Evolutionary conservation across 768 basidiomycete species (phyloP).

Genomic region (Fistulinella prunicolor): DNA sequence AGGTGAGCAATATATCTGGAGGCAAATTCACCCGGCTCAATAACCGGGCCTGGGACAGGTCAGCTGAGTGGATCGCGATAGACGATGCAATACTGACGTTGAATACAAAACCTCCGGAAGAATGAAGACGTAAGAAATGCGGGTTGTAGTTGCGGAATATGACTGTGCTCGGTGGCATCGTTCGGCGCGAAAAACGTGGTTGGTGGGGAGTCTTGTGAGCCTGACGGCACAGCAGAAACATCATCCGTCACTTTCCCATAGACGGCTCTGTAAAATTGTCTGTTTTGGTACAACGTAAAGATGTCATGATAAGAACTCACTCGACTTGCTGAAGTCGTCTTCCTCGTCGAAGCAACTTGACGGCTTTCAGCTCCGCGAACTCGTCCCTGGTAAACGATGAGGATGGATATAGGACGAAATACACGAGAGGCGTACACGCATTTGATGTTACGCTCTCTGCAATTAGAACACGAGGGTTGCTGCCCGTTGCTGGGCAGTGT

Average conservation of each 20-base stretch:
- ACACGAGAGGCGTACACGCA: slow-evolving; percentile 76
- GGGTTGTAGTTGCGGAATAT: slow-evolving; percentile 68
- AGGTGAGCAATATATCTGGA: slow-evolving; percentile 66
- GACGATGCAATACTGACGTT: slow-evolving; percentile 52
- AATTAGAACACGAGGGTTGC: slow-evolving; percentile 75
- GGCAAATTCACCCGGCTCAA: slow-evolving; percentile 78
- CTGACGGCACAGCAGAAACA: slow-evolving; percentile 24
- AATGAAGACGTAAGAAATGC: slow-evolving; percentile 86
- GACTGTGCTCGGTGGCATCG: slow-evolving; percentile 25
- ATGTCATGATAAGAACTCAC: slow-evolving; percentile 42
- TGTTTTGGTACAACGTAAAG: background rate
- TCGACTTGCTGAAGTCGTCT: slow-evolving; percentile 82
- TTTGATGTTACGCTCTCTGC: slow-evolving; percentile 82
- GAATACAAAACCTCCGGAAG: slow-evolving; percentile 79
- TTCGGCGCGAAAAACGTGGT: slow-evolving; percentile 6
- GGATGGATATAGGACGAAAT: background rate
- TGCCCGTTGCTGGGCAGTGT: slow-evolving; percentile 41
- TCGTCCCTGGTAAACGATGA: slow-evolving; percentile 61
- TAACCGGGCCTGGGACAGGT: slow-evolving; percentile 65
- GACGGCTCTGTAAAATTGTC: slow-evolving; percentile 52
- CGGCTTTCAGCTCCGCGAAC: slow-evolving; percentile 87
- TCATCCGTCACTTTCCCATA: slow-evolving; percentile 66
- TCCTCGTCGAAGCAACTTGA: slow-evolving; percentile 78
- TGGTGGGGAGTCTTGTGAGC: slow-evolving; percentile 23
- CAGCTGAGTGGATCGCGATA: slow-evolving; percentile 3